A percentile compares a stretch with the other conserved stretches of the same genome.
These are phyloP conservation scores for Quercus robur DNA, from an alignment of 306 rosid genomes.

Conservation along the genomic window DNA sequence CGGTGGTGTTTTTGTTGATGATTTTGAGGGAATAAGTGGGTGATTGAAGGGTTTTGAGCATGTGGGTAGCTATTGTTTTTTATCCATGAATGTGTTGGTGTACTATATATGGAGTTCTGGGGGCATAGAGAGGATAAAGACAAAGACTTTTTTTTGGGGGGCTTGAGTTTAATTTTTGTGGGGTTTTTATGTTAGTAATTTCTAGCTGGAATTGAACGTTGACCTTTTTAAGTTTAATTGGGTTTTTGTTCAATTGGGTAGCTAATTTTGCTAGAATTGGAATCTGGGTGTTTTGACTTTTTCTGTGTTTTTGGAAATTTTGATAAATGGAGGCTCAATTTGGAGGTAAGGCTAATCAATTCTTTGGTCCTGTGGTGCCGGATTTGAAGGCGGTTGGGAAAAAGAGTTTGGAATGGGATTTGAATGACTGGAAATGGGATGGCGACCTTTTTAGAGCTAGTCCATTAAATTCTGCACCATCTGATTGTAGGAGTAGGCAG, in stretches of 20 bases:
- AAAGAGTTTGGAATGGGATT: constrained; percentile 76
- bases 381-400: constrained; percentile 58
- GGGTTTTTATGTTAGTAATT: constrained; percentile 14
- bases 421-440: constrained; percentile 83
- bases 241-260: constrained; percentile 22
- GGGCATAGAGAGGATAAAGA: constrained; percentile 26
- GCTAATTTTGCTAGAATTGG: constrained; percentile 26
- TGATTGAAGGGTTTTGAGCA: constrained; percentile 25
- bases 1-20: constrained; percentile 3
- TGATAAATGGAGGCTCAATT: constrained; percentile 59
- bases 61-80: constrained; percentile 37
- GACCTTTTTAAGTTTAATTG: constrained; percentile 3
- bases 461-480: constrained; percentile 53
- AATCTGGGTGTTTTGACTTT: constrained; percentile 29
- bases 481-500: constrained; percentile 51
- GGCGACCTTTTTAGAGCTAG: constrained; percentile 76
- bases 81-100: constrained; percentile 36
- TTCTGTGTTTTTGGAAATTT: background rate
- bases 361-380: constrained; percentile 40
- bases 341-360: constrained; percentile 44
- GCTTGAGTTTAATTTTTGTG: background rate
- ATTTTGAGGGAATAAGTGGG: constrained; percentile 1
- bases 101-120: constrained; percentile 29
- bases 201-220: constrained; percentile 18
- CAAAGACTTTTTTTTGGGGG: background rate